Conservation (phyloP, 805 yeast genomes). For the Pichia sporocuriosa region DNA sequence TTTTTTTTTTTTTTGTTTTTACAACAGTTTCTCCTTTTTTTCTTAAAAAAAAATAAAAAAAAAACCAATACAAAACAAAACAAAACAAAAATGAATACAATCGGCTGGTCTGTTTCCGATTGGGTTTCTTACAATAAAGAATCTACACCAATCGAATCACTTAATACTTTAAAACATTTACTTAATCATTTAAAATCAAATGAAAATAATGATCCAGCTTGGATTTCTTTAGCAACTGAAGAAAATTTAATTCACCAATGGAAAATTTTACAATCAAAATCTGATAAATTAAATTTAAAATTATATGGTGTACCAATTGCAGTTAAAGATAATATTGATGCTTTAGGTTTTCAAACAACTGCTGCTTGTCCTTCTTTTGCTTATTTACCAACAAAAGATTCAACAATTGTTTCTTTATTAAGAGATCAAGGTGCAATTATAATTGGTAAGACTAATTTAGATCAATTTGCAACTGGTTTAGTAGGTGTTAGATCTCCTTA, state of each 20-base stretch:
- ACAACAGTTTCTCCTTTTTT: not conserved
- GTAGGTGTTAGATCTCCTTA: slow-evolving; percentile 95
- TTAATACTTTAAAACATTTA: slow-evolving; percentile 38
- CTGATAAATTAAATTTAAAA: slow-evolving; percentile 48
- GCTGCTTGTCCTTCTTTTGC: slow-evolving; percentile 91
- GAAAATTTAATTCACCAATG: slow-evolving; percentile 72
- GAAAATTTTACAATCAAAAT: slow-evolving; percentile 60
- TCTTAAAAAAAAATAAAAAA: too few relatives aligned
- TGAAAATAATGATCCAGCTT: slow-evolving; percentile 62
- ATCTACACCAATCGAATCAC: slow-evolving; percentile 56
- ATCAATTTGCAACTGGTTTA: slow-evolving; percentile 95
- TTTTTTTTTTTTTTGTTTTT: not conserved
- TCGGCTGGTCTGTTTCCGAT: slow-evolving; percentile 77
- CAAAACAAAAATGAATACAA: slow-evolving; percentile 19
- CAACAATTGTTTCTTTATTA: slow-evolving; percentile 67
- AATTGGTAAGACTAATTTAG: slow-evolving; percentile 90
- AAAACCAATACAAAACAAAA: too few relatives aligned
- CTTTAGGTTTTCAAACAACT: slow-evolving; percentile 71
- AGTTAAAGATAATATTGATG: slow-evolving; percentile 92
- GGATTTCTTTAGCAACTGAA: slow-evolving; percentile 73
- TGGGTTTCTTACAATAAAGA: slow-evolving; percentile 68
- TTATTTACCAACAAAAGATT: slow-evolving; percentile 62
- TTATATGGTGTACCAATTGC: slow-evolving; percentile 95
- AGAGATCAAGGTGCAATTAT: slow-evolving; percentile 89
- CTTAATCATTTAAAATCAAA: slow-evolving; percentile 41